A percentile compares a stretch with the other conserved stretches of the same genome.
Evolutionary conservation across 106 monocot species (phyloP).

Genomic region (Allium sativum): DNA sequence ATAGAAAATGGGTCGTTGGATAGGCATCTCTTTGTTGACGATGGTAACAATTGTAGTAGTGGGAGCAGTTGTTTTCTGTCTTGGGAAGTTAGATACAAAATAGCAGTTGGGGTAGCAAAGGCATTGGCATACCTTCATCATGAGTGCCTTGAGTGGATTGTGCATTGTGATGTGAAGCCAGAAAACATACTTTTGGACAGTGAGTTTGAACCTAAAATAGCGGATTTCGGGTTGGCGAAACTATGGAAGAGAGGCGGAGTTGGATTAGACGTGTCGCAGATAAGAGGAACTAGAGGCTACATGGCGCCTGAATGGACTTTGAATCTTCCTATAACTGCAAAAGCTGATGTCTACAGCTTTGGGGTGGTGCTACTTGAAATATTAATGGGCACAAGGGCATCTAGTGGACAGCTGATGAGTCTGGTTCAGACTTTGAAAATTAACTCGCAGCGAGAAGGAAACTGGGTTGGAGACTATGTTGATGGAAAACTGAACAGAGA

Average conservation of each 20-base stretch:
- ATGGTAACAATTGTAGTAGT: too few relatives aligned
- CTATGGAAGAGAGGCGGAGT: conserved; percentile 2
- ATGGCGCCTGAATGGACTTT: conserved; percentile 23
- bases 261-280: neutral
- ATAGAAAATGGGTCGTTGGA: conserved; percentile 47
- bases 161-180: conserved; percentile 56
- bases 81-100: conserved; percentile 36
- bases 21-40: conserved; percentile 23
- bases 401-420: neutral
- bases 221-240: conserved; percentile 10
- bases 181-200: conserved; percentile 38
- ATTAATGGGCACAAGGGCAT: neutral
- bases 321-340: conserved; percentile 28
- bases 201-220: conserved; percentile 27
- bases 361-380: neutral
- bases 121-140: conserved; percentile 53
- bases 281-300: conserved; percentile 26
- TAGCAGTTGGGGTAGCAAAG: conserved; percentile 40
- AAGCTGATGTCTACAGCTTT: conserved; percentile 29
- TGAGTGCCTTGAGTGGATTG: conserved; percentile 59
- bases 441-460: neutral
- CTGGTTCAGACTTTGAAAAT: neutral
- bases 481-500: conserved; percentile 18
- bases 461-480: conserved; percentile 1
- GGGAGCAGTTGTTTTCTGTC: neutral